Percentiles rank a stretch among this genome's conserved stretches.
Evolutionary conservation across 495 filamentous ascomycete genomes (phyloP).

Genomic region (Podospora conica): DNA sequence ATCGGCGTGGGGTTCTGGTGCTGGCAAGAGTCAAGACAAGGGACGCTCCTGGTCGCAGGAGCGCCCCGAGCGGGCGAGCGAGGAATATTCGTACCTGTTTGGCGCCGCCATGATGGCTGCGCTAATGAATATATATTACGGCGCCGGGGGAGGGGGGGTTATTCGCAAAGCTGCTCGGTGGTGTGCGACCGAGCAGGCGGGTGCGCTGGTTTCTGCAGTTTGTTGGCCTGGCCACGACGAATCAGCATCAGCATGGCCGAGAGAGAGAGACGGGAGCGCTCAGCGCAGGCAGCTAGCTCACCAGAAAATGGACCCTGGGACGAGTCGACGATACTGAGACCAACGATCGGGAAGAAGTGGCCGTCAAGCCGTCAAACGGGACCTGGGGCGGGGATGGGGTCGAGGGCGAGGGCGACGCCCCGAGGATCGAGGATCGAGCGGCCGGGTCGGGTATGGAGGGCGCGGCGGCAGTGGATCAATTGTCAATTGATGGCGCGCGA

Average conservation of each 20-base stretch:
- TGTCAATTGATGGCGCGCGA: background rate
- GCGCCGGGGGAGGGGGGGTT: background rate
- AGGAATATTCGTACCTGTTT: constrained; percentile 19
- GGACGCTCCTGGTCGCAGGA: background rate
- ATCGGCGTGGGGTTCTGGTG: background rate
- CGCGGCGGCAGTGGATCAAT: background rate
- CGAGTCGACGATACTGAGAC: background rate
- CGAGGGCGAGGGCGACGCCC: background rate
- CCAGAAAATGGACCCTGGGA: background rate
- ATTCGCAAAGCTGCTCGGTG: background rate
- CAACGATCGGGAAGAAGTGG: background rate
- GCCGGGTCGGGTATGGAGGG: background rate
- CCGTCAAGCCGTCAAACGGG: background rate
- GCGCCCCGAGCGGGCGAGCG: background rate
- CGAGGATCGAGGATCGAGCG: background rate
- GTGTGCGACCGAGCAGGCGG: background rate
- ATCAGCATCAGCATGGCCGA: background rate
- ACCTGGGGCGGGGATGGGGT: background rate
- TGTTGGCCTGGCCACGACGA: background rate
- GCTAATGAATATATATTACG: background rate
- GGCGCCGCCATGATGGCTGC: constrained; percentile 24
- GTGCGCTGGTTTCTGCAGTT: background rate
- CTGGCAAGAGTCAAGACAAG: background rate
- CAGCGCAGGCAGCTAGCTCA: background rate
- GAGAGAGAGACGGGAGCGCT: background rate